Evolutionary conservation across 1,284 basidiomycete genomes (phyloP), one percentile per base, ranked within the genome.

Genomic region (Boletus holoroseus): DNA sequence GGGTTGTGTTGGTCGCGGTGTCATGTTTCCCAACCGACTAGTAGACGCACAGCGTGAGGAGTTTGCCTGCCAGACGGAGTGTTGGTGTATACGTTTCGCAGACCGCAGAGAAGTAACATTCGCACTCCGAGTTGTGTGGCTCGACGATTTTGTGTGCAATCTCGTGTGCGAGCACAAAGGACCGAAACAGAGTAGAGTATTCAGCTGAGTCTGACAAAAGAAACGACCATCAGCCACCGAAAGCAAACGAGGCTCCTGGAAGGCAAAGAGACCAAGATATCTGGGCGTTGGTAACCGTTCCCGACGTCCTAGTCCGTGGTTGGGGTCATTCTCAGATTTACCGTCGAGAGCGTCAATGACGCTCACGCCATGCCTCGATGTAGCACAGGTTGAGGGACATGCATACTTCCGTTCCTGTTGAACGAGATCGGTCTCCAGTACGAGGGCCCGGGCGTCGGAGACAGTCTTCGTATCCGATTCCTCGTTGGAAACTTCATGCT

Each of bases 41-140:
- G 3, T 22, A 22, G 22, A 22, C 3, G 22, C 22, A 22, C 22
- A 22, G 20, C 20, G 20, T 20, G 20, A 20, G 20, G 20, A 20
- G 20, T 20, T 20, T 20, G 20, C 20, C 2, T 20, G 20, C 20
- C 20, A 20, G 20, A 20, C 20, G 20, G 20, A 20, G 20, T 20
- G 20, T 20, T 20, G 71, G 55, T 22, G 80, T 56, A 55, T 77
- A 71, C 36, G 73, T 78, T 68, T 96, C 91, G 54, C 89, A 88
- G 18, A 97, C 89, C 6, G 88, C 84, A 28, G 91, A 91, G 62
- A 96, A 94, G 68, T 93, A 96, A 68, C 95, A 97, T 60, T 94
- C 91, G 63, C 95, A 92, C 64, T 90, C 87, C 4, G 87, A 85
- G 59, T 89, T 88, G 60, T 90, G 87, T 0, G 79, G 77, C 43